Evolutionary conservation across 164 flowering plant genomes (phyloP), one percentile per base, ranked within the genome.

Genomic region (Brasenia schreberi): DNA sequence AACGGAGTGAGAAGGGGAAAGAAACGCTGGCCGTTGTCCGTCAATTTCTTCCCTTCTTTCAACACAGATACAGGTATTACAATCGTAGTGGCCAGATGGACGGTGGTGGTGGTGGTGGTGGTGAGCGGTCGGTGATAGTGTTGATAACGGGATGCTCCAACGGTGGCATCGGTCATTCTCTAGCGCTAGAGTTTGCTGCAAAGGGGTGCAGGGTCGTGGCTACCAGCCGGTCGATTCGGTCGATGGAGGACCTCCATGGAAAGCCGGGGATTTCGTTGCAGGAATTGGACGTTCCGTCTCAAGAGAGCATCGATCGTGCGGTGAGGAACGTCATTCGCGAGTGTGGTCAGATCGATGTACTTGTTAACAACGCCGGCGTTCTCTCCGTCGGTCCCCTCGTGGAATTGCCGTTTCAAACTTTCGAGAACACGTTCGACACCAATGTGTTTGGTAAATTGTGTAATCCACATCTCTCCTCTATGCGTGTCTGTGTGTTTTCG

Each of bases 311-410:
- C 18, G 59, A 70, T 0, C 70, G 67, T 4, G 90, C 78, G 6
- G 1, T 83, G 56, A 70, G 78, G 2, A 71, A 66, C 56, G 87
- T 79, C 9, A 18, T 87, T 0, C 83, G 81, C 17, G 81, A 59
- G 72, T 89, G 83, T 43, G 94, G 96, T 3, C 76, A 84, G 19
- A 72, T 94, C 27, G 99, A 94, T 78, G 70, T 91, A 12, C 59
- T 94, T 19, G 96, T 94, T 11, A 94, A 94, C 49, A 94, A 94
- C 64, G 99, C 99, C 19, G 99, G 97, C 16, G 79, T 94, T 14
- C 91, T 79, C 45, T 91, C 96, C 65, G 75, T 94, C 19, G 97
- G 89, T 5, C 99, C 99, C 52, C 77, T 91, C 43, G 99, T 93
- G 9, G 99, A 91, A 72, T 60, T 91, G 17, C 97, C 97, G 18